Conservation (phyloP, 1,284 basidiomycete genomes). For the Athelia sp. region DNA sequence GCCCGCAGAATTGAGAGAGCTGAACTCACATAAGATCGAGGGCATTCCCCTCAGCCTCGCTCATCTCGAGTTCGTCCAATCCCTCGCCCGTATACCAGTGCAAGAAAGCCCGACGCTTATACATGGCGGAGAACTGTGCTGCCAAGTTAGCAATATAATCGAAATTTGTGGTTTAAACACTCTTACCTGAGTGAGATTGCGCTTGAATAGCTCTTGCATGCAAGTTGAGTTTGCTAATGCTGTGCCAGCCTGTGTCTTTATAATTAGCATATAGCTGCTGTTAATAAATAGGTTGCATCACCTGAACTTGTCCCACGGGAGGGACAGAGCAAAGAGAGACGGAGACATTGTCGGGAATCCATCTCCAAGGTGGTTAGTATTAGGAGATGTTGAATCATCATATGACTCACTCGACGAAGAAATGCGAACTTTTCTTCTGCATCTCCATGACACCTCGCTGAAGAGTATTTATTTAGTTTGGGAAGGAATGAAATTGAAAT, state of each 20-base stretch:
- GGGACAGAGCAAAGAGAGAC: slow-evolving; percentile 80
- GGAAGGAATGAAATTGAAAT: too few relatives aligned
- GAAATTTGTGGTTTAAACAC: too few relatives aligned
- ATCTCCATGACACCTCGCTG: slow-evolving; percentile 47
- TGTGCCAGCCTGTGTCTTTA: slow-evolving; percentile 56
- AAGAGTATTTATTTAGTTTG: too few relatives aligned
- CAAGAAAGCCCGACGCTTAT: slow-evolving; percentile 79
- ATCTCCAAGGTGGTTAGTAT: slow-evolving; percentile 37
- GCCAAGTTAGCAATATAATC: too few relatives aligned
- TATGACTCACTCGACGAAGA: slow-evolving; percentile 70
- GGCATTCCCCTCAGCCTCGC: slow-evolving; percentile 82
- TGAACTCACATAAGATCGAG: slow-evolving; percentile 71
- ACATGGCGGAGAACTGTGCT: slow-evolving; percentile 77
- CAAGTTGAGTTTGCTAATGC: slow-evolving; percentile 83
- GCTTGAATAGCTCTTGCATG: slow-evolving; percentile 88
- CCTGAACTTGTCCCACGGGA: slow-evolving; percentile 73
- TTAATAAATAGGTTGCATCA: slow-evolving; percentile 20
- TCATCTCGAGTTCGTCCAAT: slow-evolving; percentile 92
- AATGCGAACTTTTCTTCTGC: slow-evolving; percentile 66
- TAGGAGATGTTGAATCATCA: neutral
- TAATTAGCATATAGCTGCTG: neutral
- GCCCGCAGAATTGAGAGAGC: too few relatives aligned
- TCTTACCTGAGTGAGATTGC: slow-evolving; percentile 62
- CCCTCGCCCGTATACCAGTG: slow-evolving; percentile 93
- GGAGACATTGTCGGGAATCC: slow-evolving; percentile 84